Conservation (phyloP, 306 rosid genomes). For the Fragaria ananassa region DNA sequence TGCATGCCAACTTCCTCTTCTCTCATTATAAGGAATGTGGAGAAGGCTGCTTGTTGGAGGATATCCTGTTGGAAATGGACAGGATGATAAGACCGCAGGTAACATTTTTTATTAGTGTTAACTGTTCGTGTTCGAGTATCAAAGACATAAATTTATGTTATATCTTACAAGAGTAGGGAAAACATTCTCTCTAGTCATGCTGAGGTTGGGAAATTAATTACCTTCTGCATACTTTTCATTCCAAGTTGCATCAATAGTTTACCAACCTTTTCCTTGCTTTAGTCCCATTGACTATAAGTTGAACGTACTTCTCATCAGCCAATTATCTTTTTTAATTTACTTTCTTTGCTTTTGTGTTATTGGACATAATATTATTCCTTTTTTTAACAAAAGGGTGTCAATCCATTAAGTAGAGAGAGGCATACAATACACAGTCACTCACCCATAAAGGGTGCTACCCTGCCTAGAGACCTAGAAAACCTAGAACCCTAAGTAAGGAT, state of each 20-base stretch:
- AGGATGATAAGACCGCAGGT: slow-evolving; percentile 85
- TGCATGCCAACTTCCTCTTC: slow-evolving; percentile 76
- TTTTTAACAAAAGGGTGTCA: no score
- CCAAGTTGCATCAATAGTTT: background rate
- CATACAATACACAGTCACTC: no score
- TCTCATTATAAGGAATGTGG: slow-evolving; percentile 57
- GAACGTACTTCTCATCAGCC: background rate
- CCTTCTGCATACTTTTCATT: background rate
- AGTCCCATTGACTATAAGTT: background rate
- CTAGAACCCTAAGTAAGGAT: no score
- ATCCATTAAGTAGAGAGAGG: no score
- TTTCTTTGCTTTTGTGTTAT: background rate
- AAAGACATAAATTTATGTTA: background rate
- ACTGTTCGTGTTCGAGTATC: slow-evolving; percentile 5
- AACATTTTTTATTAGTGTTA: slow-evolving; percentile 16
- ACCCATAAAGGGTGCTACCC: no score
- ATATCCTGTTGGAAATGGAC: slow-evolving; percentile 93
- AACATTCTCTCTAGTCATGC: background rate
- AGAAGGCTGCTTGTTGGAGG: slow-evolving; percentile 68
- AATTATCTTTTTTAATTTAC: background rate
- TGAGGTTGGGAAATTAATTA: background rate
- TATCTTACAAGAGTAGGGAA: background rate
- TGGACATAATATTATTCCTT: background rate
- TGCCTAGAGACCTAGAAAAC: no score
- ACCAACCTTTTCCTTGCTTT: background rate